These are phyloP conservation scores for Oryza nivara DNA, from an alignment of 176 grass and related monocot genomes.

Conservation along the genomic window DNA sequence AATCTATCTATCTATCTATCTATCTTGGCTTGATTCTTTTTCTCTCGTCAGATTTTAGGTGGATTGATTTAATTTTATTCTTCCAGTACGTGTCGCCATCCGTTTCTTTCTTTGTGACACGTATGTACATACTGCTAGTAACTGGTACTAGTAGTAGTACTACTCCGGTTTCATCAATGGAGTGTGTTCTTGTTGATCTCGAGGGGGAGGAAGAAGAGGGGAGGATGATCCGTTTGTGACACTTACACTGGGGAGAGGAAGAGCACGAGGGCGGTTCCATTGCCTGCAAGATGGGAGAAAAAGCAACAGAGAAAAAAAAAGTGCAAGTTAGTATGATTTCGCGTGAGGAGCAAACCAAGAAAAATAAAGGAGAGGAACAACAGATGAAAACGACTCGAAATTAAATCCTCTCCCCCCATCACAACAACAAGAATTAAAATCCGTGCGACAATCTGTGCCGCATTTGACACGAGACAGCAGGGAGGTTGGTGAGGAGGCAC, in stretches of 20 bases:
- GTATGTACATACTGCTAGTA: not conserved
- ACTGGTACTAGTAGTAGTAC: not conserved
- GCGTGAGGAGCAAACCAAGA: not conserved
- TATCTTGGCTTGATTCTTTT: not conserved
- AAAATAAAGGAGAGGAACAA: not conserved
- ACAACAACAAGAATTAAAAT: not conserved
- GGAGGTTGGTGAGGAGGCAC: not conserved
- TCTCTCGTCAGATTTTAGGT: not conserved
- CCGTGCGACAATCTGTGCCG: not conserved
- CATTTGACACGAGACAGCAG: not conserved
- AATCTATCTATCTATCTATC: not conserved
- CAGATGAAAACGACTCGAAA: not conserved
- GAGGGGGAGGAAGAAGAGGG: not conserved
- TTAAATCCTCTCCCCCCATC: not conserved
- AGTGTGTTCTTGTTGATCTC: not conserved
- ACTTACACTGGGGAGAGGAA: conserved; percentile 95
- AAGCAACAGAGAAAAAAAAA: not conserved
- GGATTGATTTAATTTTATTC: not conserved
- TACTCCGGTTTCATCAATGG: not conserved
- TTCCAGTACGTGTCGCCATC: not conserved
- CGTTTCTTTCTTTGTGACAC: not conserved
- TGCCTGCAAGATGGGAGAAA: conserved; percentile 57
- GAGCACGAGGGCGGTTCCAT: conserved; percentile 84
- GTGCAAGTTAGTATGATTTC: not conserved
- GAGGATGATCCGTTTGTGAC: not conserved